phyloP scores from a whole-genome alignment of 192 early-diverging fungal species.

The Chytriomyces sp. region DNA sequence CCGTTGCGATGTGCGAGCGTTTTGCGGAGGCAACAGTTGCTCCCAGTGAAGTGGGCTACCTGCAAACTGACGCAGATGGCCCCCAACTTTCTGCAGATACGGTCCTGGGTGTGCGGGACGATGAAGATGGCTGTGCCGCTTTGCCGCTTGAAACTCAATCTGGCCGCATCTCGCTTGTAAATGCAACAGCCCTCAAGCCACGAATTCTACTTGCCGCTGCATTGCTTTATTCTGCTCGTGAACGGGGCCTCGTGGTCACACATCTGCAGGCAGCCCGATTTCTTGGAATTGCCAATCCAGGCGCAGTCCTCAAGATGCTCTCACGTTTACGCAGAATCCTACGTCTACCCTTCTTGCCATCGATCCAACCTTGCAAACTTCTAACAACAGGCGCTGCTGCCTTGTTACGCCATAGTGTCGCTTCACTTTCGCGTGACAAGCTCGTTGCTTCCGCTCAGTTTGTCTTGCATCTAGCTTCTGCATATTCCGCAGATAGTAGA shows the following conservation, averaged over 20 bases:
- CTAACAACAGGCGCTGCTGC: no score
- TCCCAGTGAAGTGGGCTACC: background rate
- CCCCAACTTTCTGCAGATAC: no score
- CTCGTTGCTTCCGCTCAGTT: background rate
- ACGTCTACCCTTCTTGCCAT: background rate
- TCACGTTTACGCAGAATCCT: background rate
- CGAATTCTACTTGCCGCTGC: background rate
- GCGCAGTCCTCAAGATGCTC: background rate
- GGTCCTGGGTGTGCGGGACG: no score
- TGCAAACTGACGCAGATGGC: no score
- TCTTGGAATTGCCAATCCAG: background rate
- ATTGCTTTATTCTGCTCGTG: background rate
- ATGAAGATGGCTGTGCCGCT: no score
- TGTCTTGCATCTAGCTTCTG: background rate
- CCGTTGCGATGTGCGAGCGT: background rate
- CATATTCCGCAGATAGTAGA: background rate
- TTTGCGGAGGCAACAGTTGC: background rate
- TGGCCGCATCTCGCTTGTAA: no score
- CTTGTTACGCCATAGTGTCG: no score
- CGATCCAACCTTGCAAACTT: no score
- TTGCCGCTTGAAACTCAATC: no score
- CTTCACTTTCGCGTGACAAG: no score
- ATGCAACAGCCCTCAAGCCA: no score
- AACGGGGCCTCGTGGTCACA: background rate
- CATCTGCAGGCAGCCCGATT: background rate